Percentiles rank a stretch among this genome's conserved stretches.
These are phyloP conservation scores for Chamaenerion angustifolium DNA, from an alignment of 345 rosid genomes.

Conservation along the genomic window DNA sequence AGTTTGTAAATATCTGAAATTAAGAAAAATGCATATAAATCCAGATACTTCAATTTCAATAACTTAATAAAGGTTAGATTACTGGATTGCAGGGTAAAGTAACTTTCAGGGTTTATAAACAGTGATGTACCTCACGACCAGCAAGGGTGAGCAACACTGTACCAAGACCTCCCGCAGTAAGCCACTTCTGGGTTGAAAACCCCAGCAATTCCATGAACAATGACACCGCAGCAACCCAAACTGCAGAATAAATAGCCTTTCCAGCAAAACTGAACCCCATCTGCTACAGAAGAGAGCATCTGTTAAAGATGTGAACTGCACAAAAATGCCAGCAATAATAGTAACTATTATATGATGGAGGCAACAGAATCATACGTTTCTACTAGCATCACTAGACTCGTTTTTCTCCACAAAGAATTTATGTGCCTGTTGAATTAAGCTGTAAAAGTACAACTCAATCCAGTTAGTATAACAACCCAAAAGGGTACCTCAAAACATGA, in stretches of 20 bases:
- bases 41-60: background rate
- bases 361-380: background rate
- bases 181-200: slow-evolving; percentile 86
- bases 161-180: slow-evolving; percentile 97
- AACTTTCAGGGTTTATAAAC: background rate
- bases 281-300: slow-evolving; percentile 24
- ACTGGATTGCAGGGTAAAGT: too few relatives aligned
- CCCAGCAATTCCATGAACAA: slow-evolving; percentile 93
- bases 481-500: too few relatives aligned
- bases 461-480: too few relatives aligned
- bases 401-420: too few relatives aligned
- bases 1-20: slow-evolving; percentile 82
- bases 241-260: slow-evolving; percentile 76
- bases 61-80: too few relatives aligned
- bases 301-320: background rate
- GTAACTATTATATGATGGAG: too few relatives aligned
- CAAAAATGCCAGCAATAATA: too few relatives aligned
- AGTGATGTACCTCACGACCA: slow-evolving; percentile 76
- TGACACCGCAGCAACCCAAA: slow-evolving; percentile 84
- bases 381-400: too few relatives aligned
- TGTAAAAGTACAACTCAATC: too few relatives aligned
- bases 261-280: slow-evolving; percentile 91
- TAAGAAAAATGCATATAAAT: slow-evolving; percentile 11
- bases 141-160: slow-evolving; percentile 94
- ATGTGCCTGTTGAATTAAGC: too few relatives aligned